Conservation (phyloP, 306 rosid species). For the Lablab purpureus region DNA sequence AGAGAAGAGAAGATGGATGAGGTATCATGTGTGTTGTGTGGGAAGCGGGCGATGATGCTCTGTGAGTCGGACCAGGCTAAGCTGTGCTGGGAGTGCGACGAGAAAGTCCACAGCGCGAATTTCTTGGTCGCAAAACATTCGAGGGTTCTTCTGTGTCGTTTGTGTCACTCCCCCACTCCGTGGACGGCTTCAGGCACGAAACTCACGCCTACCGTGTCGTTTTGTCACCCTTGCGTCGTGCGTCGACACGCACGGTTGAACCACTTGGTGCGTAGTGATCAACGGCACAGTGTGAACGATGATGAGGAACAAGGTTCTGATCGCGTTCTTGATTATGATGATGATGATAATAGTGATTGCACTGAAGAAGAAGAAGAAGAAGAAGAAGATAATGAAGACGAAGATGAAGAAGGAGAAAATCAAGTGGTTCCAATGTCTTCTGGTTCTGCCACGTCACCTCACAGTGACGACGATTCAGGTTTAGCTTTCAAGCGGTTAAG, state of each 20-base stretch:
- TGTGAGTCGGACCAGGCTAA: conserved; percentile 77
- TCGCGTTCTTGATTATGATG: neutral
- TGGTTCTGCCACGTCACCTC: conserved; percentile 13
- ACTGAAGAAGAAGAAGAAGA: conserved; percentile 8
- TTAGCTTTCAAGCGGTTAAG: neutral
- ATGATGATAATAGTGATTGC: neutral
- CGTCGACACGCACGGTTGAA: neutral
- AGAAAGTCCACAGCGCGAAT: conserved; percentile 72
- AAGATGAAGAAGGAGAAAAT: conserved; percentile 53
- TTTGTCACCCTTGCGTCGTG: conserved; percentile 51
- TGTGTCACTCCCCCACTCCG: conserved; percentile 64
- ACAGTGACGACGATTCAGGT: neutral
- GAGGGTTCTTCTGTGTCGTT: conserved; percentile 63
- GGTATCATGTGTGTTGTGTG: conserved; percentile 63
- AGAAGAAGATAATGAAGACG: neutral
- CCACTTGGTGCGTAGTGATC: neutral
- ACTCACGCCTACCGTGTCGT: conserved; percentile 61
- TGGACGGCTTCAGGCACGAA: conserved; percentile 73
- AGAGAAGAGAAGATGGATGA: conserved; percentile 48
- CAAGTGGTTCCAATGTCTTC: conserved; percentile 77
- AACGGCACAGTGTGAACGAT: neutral
- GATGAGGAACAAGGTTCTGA: neutral
- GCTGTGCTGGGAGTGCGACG: conserved; percentile 82
- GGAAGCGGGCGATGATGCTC: conserved; percentile 55
- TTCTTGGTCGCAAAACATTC: conserved; percentile 69